These are phyloP conservation scores for Boletus rubescentipes DNA, from an alignment of 768 basidiomycete genomes.

Conservation along the genomic window DNA sequence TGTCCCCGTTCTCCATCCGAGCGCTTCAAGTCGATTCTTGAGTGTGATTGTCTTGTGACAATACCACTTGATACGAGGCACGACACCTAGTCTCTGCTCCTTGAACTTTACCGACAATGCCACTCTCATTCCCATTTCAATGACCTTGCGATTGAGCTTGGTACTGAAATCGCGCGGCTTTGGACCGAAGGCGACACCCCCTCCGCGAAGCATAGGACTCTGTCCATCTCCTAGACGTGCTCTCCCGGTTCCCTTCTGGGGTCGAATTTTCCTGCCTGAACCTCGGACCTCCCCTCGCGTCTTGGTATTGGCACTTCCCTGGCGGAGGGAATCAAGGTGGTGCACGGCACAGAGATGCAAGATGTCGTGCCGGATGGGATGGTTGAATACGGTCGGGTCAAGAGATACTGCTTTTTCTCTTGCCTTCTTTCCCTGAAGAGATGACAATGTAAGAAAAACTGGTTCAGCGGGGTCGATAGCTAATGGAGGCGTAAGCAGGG, in stretches of 20 bases:
- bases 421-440: slow-evolving; percentile 46
- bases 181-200: slow-evolving; percentile 90
- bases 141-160: slow-evolving; percentile 88
- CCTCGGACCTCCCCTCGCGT: slow-evolving; percentile 88
- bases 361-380: slow-evolving; percentile 88
- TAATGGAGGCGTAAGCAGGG: slow-evolving; percentile 21
- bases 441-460: slow-evolving; percentile 60
- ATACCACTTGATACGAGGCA: slow-evolving; percentile 71
- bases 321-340: slow-evolving; percentile 83
- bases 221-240: slow-evolving; percentile 90
- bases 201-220: slow-evolving; percentile 85
- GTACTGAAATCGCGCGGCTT: slow-evolving; percentile 91
- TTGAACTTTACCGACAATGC: slow-evolving; percentile 82
- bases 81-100: slow-evolving; percentile 72
- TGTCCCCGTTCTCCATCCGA: slow-evolving; percentile 66
- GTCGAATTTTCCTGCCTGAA: slow-evolving; percentile 85
- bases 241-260: slow-evolving; percentile 87
- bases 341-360: slow-evolving; percentile 91
- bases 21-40: slow-evolving; percentile 54
- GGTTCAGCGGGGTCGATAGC: slow-evolving; percentile 44
- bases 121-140: slow-evolving; percentile 90
- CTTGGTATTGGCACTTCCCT: slow-evolving; percentile 90
- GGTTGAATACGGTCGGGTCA: slow-evolving; percentile 80
- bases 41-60: slow-evolving; percentile 70
- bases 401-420: slow-evolving; percentile 56